These are phyloP conservation scores for Limonium bicolor DNA, from an alignment of 148 eudicot species.

Conservation along the genomic window DNA sequence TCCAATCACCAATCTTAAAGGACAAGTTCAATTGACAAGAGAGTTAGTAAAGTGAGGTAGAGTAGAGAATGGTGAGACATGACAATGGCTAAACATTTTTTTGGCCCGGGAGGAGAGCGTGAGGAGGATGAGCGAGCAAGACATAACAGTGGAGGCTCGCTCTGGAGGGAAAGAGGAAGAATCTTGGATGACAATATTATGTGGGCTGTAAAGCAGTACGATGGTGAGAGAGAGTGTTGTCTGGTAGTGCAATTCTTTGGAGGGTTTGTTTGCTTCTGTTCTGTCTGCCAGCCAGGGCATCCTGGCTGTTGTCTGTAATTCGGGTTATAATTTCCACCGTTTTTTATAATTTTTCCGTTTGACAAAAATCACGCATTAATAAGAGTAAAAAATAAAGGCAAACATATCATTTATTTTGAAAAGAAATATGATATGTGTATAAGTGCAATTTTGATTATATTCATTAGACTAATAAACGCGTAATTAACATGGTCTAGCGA, in stretches of 20 bases:
- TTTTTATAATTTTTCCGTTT: too few relatives aligned
- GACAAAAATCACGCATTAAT: too few relatives aligned
- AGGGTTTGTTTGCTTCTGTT: constrained; percentile 8
- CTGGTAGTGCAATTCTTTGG: constrained; percentile 27
- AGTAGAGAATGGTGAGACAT: not conserved
- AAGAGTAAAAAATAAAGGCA: too few relatives aligned
- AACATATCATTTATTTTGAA: too few relatives aligned
- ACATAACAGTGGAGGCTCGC: too few relatives aligned
- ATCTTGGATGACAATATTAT: not conserved
- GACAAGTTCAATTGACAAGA: not conserved
- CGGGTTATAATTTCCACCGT: too few relatives aligned
- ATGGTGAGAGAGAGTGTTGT: constrained; percentile 9
- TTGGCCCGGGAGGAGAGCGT: not conserved
- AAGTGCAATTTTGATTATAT: too few relatives aligned
- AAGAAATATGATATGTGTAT: too few relatives aligned
- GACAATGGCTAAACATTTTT: constrained; percentile 1
- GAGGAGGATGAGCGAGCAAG: too few relatives aligned
- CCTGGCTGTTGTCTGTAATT: constrained; percentile 16
- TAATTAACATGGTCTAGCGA: too few relatives aligned
- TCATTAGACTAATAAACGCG: too few relatives aligned
- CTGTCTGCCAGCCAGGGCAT: constrained; percentile 25
- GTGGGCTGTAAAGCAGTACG: constrained; percentile 39
- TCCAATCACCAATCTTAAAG: not conserved
- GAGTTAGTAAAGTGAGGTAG: not conserved
- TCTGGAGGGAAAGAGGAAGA: not conserved